Conservation (phyloP, 768 basidiomycete species). For the Gymnopilus dilepis region DNA sequence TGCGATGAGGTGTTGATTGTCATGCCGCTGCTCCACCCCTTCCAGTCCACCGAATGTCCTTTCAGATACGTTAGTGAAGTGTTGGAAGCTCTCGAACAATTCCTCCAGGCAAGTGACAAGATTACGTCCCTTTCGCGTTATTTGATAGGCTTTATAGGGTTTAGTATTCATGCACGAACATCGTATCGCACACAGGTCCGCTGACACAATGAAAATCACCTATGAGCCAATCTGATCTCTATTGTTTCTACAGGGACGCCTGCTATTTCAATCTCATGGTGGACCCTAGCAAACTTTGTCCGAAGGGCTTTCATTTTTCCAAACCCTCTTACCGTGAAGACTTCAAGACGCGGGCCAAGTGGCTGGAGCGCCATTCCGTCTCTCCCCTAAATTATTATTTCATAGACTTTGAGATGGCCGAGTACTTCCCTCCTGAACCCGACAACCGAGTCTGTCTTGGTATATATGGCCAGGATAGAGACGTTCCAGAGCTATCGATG, state of each 20-base stretch:
- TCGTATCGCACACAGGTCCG: conserved; percentile 26
- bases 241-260: conserved; percentile 20
- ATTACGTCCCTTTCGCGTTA: no score
- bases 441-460: conserved; percentile 13
- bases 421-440: conserved; percentile 2
- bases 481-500: conserved; percentile 30
- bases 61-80: conserved; percentile 27
- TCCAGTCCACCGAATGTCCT: conserved; percentile 23
- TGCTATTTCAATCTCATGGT: conserved; percentile 26
- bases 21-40: conserved; percentile 39
- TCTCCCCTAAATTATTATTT: conserved; percentile 33
- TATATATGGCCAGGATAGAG: conserved; percentile 25
- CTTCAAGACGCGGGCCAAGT: neutral
- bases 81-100: conserved; percentile 27
- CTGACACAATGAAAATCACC: neutral
- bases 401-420: conserved; percentile 33
- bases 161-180: conserved; percentile 22
- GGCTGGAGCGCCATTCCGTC: conserved; percentile 24
- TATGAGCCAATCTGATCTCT: neutral
- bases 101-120: conserved; percentile 18
- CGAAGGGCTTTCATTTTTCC: conserved; percentile 20
- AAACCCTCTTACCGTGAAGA: neutral
- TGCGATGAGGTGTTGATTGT: conserved; percentile 30
- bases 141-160: conserved; percentile 18
- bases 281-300: conserved; percentile 23